Percentiles rank a stretch among this genome's conserved stretches.
Conservation (phyloP, 768 basidiomycete genomes). For the Melanogaster broomeanus region DNA sequence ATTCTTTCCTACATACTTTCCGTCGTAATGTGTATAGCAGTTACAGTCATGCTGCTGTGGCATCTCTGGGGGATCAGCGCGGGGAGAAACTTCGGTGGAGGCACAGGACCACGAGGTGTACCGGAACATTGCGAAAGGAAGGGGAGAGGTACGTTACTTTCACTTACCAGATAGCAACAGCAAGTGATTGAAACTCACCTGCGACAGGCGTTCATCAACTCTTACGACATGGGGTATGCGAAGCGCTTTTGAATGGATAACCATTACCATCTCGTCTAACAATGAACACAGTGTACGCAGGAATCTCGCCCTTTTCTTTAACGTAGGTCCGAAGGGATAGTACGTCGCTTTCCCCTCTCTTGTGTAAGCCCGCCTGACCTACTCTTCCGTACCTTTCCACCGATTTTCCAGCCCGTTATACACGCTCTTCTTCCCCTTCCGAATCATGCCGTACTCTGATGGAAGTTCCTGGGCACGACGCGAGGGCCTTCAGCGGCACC, state of each 20-base stretch:
- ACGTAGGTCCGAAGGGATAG: slow-evolving; percentile 80
- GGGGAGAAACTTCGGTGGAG: slow-evolving; percentile 90
- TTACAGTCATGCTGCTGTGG: slow-evolving; percentile 70
- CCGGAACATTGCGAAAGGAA: slow-evolving; percentile 59
- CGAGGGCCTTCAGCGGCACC: slow-evolving; percentile 61
- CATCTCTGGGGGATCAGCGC: slow-evolving; percentile 70
- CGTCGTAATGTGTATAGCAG: slow-evolving; percentile 71
- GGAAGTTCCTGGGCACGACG: slow-evolving; percentile 80
- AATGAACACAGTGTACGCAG: slow-evolving; percentile 42
- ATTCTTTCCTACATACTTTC: slow-evolving; percentile 77
- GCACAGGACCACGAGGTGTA: slow-evolving; percentile 85
- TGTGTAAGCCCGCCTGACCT: neutral
- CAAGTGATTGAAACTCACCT: neutral
- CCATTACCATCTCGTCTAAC: neutral
- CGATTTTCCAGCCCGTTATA: slow-evolving; percentile 55
- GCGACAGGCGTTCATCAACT: slow-evolving; percentile 77
- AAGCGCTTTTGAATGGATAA: neutral
- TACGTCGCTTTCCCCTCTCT: slow-evolving; percentile 43
- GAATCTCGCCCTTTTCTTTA: slow-evolving; percentile 88
- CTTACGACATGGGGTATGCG: slow-evolving; percentile 83
- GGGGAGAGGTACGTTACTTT: slow-evolving; percentile 61
- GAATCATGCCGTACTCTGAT: slow-evolving; percentile 80
- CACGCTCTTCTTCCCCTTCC: slow-evolving; percentile 82
- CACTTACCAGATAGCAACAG: neutral
- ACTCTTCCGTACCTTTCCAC: neutral